Conservation (phyloP, 1,284 basidiomycete species). For the Fomitopsis betulina region DNA sequence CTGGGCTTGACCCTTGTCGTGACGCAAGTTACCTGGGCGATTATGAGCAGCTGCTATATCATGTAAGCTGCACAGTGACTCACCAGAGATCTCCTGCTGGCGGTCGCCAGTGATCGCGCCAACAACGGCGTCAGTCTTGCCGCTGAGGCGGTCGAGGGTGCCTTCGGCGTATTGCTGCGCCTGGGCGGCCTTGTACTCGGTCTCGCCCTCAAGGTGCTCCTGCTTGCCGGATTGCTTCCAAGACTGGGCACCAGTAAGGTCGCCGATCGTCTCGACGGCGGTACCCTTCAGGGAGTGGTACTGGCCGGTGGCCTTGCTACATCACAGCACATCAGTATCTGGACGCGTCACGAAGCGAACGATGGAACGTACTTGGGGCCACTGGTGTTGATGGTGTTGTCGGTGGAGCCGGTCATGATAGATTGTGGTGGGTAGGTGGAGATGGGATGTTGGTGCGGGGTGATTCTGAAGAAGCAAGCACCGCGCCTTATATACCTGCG, state of each 20-base stretch:
- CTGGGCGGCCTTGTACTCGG: conserved; percentile 53
- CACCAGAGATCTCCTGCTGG: conserved; percentile 53
- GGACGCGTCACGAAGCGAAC: too few relatives aligned
- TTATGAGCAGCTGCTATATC: neutral
- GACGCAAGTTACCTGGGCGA: conserved; percentile 40
- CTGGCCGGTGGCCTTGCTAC: conserved; percentile 63
- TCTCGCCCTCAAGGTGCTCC: conserved; percentile 64
- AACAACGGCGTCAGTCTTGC: conserved; percentile 51
- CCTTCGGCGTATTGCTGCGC: conserved; percentile 56
- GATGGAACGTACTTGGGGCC: conserved; percentile 16
- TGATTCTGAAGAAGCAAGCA: neutral
- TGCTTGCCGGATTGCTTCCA: conserved; percentile 60
- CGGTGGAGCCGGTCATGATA: conserved; percentile 1
- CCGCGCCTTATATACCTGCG: neutral
- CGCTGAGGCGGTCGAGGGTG: conserved; percentile 48
- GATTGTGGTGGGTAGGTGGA: neutral
- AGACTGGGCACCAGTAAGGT: conserved; percentile 39
- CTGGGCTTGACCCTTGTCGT: conserved; percentile 56
- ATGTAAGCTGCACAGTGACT: conserved; percentile 12
- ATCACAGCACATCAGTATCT: neutral
- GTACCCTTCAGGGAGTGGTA: conserved; percentile 58
- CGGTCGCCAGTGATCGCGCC: conserved; percentile 46
- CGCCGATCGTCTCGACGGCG: conserved; percentile 53
- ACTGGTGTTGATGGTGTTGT: conserved; percentile 1
- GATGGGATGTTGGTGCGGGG: neutral